Conservation (phyloP, 192 early-diverging fungal genomes). For the Backusella sp. region DNA sequence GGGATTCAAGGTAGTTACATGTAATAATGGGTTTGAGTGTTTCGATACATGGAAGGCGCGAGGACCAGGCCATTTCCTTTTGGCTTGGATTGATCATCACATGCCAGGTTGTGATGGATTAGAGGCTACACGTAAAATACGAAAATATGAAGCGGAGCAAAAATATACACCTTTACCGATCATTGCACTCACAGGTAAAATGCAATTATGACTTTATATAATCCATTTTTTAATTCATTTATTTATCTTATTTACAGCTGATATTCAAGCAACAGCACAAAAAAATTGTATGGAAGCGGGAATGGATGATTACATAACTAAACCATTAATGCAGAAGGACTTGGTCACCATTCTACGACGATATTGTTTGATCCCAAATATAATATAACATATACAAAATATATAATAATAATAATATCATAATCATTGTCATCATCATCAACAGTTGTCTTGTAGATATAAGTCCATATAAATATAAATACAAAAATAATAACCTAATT, state of each 20-base stretch:
- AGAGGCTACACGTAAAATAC: constrained; percentile 47
- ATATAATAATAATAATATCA: neutral
- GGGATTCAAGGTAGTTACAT: constrained; percentile 16
- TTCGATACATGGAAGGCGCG: constrained; percentile 16
- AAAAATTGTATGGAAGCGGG: constrained; percentile 44
- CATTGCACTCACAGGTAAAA: constrained; percentile 40
- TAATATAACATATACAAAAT: neutral
- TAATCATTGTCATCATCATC: neutral
- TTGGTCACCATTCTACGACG: constrained; percentile 39
- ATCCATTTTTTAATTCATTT: too few species aligned
- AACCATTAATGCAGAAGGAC: constrained; percentile 49
- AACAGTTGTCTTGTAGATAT: too few species aligned
- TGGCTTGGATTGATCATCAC: constrained; percentile 47
- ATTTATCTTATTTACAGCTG: constrained; percentile 22
- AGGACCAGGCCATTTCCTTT: constrained; percentile 21
- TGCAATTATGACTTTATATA: too few species aligned
- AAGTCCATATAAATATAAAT: neutral
- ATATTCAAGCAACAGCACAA: constrained; percentile 45
- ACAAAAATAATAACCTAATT: neutral
- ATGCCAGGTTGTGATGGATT: constrained; percentile 49
- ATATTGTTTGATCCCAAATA: constrained; percentile 28
- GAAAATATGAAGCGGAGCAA: constrained; percentile 34
- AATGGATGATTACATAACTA: constrained; percentile 51
- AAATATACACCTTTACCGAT: constrained; percentile 33
- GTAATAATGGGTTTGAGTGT: constrained; percentile 18